Base-by-base conservation (phyloP, 23 red algal genomes). In the Cyanidioschyzon merolae region DNA sequence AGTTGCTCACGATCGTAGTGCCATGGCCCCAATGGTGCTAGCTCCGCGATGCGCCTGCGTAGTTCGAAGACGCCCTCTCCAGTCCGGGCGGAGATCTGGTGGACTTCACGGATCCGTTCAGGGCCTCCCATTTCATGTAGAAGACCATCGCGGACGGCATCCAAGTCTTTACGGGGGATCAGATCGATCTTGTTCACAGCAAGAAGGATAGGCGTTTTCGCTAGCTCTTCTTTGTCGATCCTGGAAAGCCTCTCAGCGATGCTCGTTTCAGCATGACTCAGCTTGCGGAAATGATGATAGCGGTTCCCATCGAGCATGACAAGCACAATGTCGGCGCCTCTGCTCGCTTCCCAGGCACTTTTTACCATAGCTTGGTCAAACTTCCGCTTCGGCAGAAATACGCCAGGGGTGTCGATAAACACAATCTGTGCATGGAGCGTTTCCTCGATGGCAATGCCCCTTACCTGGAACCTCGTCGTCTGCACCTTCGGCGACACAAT, bases 401-500 rank as follows among this genome's bases (percentile, higher is more conserved):
- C 86, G 18, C 94, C 94, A 17, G 94, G 94, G 17, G 94, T 98
- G 80, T 98, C 94, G 2, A 88, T 39, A 37, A 90, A 91, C 17
- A 92, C 68, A 0, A 91, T 38, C 68, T 91, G 88, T 37, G 94
- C 83, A 21, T 83, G 68, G 67, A 25, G 30, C 7, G n/a, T 15
- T 7, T 75, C 82, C 58, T 87, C 67, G 2, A 80, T 78, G 39
- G 81, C 77, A 58, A 98, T 84, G 1, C 88, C 94, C 45, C 79
- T 57, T 32, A 98, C 74, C 17, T 87, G 82, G 58, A 77, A 87
- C 0, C 94, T 77, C 1, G 94, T 98, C 2, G 94, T 98, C 79
- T 98, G 94, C 25, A 91, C 88, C 58, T 89, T 98, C 15, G 94
- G 94, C 16, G 88, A 80, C 12, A 98, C 94, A 58, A 98, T 98